phyloP scores from a whole-genome alignment of 164 flowering plant species.

The Dillenia suffruticosa region DNA sequence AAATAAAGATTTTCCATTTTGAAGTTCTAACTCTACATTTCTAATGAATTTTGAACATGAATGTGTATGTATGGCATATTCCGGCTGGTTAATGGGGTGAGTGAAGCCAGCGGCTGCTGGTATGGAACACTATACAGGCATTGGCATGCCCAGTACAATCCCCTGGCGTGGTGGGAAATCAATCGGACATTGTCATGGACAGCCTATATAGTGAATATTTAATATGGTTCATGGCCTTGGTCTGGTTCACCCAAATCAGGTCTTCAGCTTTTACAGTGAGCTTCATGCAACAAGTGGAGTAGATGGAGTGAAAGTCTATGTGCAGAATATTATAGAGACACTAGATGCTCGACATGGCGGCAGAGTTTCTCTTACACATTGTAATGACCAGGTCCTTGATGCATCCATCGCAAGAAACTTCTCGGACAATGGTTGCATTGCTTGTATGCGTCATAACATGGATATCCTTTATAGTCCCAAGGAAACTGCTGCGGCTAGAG shows the following conservation, averaged over 20 bases:
- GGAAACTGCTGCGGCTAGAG: constrained; percentile 88
- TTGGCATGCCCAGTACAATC: constrained; percentile 84
- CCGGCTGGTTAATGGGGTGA: too few relatives aligned
- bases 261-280: constrained; percentile 87
- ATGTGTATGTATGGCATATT: too few relatives aligned
- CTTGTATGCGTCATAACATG: constrained; percentile 91
- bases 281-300: constrained; percentile 88
- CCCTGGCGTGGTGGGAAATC: constrained; percentile 83
- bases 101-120: too few relatives aligned
- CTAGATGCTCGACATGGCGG: constrained; percentile 95
- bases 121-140: too few relatives aligned
- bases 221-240: constrained; percentile 82
- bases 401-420: constrained; percentile 81
- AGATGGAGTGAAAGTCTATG: constrained; percentile 94
- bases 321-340: constrained; percentile 86
- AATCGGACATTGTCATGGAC: constrained; percentile 92
- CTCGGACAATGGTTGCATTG: constrained; percentile 84
- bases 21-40: too few relatives aligned
- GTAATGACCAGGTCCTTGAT: constrained; percentile 83
- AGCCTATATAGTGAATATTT: too few relatives aligned
- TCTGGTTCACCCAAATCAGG: constrained; percentile 81
- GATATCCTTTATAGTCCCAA: constrained; percentile 84
- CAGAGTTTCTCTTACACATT: constrained; percentile 78
- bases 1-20: too few relatives aligned
- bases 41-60: too few relatives aligned